These are phyloP conservation scores for Lepiota subincarnata DNA, from an alignment of 768 basidiomycete species.

Conservation along the genomic window DNA sequence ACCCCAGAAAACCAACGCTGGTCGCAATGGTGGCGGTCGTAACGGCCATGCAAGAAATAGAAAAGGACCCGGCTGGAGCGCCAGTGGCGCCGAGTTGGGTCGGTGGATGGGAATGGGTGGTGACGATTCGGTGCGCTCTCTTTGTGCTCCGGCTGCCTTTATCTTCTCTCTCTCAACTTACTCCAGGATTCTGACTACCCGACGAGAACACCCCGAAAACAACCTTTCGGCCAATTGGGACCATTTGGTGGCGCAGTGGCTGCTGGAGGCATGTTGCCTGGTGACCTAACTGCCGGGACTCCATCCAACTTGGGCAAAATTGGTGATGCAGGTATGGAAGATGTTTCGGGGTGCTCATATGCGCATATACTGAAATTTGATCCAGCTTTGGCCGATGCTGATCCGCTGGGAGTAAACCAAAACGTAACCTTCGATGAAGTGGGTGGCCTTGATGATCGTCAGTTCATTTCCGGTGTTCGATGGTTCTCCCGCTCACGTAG, in stretches of 20 bases:
- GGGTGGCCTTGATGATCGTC: constrained; percentile 92
- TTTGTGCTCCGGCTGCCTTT: background rate
- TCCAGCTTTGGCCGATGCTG: constrained; percentile 85
- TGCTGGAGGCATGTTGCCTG: constrained; percentile 52
- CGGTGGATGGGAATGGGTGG: constrained; percentile 71
- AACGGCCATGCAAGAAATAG: constrained; percentile 32
- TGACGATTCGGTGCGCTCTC: constrained; percentile 62
- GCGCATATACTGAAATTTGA: constrained; percentile 12
- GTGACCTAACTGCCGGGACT: constrained; percentile 68
- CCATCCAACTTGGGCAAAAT: constrained; percentile 86
- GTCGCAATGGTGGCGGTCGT: constrained; percentile 28
- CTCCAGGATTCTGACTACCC: constrained; percentile 70
- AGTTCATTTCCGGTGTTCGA: constrained; percentile 23
- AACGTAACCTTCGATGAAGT: constrained; percentile 96
- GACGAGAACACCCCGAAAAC: constrained; percentile 66
- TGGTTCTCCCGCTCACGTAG: constrained; percentile 1
- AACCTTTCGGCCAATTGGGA: constrained; percentile 43
- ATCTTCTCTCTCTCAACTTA: constrained; percentile 1
- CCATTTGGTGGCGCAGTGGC: constrained; percentile 51
- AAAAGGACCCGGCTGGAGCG: constrained; percentile 69
- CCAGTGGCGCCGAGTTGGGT: constrained; percentile 69
- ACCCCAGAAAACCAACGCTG: constrained; percentile 32
- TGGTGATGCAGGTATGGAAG: constrained; percentile 61
- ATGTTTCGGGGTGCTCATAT: constrained; percentile 9
- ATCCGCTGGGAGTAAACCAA: constrained; percentile 90